Percentiles rank a stretch among this genome's conserved stretches.
Conservation (phyloP, 2,329 filamentous ascomycete species). For the Proliferodiscus dingleyae region DNA sequence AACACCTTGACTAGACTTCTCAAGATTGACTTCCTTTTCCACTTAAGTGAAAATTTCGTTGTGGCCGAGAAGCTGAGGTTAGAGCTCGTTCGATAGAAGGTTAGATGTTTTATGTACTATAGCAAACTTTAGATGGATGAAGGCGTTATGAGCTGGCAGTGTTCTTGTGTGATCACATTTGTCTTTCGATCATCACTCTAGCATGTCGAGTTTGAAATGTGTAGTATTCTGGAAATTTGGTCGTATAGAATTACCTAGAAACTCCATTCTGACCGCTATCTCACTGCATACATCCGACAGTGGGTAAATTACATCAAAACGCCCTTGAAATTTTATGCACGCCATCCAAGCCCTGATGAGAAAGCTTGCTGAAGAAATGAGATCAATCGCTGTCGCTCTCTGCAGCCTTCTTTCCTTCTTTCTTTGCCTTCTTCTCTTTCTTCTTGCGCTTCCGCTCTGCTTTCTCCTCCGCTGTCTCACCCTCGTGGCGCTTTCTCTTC, state of each 20-base stretch:
- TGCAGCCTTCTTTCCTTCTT: slow-evolving; percentile 41
- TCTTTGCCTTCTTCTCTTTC: slow-evolving; percentile 49
- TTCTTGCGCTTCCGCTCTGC: slow-evolving; percentile 46
- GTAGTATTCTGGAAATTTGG: neutral
- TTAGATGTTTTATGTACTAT: too few relatives aligned
- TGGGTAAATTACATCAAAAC: slow-evolving; percentile 24
- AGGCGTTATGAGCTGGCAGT: too few relatives aligned
- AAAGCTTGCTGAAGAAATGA: slow-evolving; percentile 26
- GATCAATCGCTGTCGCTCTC: slow-evolving; percentile 44
- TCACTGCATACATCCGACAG: slow-evolving; percentile 19
- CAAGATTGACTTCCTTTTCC: too few relatives aligned
- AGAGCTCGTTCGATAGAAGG: too few relatives aligned
- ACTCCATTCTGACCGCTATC: slow-evolving; percentile 19
- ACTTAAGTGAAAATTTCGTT: too few relatives aligned
- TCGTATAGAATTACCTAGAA: slow-evolving; percentile 8
- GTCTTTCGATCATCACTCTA: too few relatives aligned
- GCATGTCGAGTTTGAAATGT: too few relatives aligned
- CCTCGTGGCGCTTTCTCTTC: slow-evolving; percentile 78
- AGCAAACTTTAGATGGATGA: too few relatives aligned
- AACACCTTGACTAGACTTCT: neutral
- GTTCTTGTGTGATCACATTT: too few relatives aligned
- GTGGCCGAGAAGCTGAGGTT: too few relatives aligned
- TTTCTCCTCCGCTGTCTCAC: slow-evolving; percentile 66
- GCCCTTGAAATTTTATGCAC: slow-evolving; percentile 18
- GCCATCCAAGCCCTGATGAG: slow-evolving; percentile 4